Base-by-base conservation (phyloP, 2,329 filamentous ascomycete species). In the Diaporthe amygdali region DNA sequence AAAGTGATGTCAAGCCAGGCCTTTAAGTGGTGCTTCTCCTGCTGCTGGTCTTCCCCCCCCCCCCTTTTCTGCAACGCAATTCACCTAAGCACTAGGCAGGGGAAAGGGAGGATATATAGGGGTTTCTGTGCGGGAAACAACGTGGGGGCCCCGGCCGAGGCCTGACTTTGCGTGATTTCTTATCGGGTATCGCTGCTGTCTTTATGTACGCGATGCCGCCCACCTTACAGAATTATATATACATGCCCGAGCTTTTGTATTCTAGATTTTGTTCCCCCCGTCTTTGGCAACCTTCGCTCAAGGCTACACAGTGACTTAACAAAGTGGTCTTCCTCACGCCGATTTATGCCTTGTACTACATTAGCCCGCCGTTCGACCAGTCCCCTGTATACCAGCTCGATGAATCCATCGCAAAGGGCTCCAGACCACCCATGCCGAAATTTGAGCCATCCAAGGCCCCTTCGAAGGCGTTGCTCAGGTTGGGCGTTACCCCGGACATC, bases 391-490 rank as follows among this genome's bases (percentile, higher is more conserved):
- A 74, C 72, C 72, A 74, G 71, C 41, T 74, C 61, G 49, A 64
- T 20, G 47, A 72, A 20, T 76, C 76, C 68, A 76, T 74, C 12
- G 74, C 76, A 27, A 78, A 76, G 15, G 68, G 73, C 22, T 79
- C 77, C 14, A 78, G 67, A 15, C 61, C 68, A 27, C 71, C 71
- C 46, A 72, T 63, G 20, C 79, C 79, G 32, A 81, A 78, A 59
- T 80, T 78, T 56, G 81, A 76, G 5, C 76, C 79, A 47, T 81
- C 78, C 9, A 80, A 71, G 0, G 79, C 74, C 30, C 79, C 79
- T 41, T 81, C 78, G 59, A 81, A 81, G 5, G 79, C 79, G 55
- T 80, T 80, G 68, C 76, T 78, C n/a, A 74, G 76, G 27, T 76
- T 78, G 17, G 78, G 76, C 12, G 76, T 72, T 22, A 72, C 71